Percentiles rank a stretch among this genome's conserved stretches.
phyloP scores from a whole-genome alignment of 192 early-diverging fungal genomes.

The Oehlia diaphana region DNA sequence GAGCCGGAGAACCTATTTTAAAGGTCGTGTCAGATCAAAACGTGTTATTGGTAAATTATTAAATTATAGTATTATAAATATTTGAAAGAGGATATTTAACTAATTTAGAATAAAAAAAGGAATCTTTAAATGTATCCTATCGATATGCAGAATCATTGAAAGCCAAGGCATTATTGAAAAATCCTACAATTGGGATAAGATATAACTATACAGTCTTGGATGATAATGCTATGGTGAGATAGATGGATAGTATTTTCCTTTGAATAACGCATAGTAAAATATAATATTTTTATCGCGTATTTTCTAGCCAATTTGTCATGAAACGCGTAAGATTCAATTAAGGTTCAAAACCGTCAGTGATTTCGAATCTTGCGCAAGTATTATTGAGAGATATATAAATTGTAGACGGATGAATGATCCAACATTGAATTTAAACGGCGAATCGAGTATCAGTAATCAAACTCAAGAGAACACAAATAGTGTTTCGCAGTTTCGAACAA shows the following conservation, averaged over 20 bases:
- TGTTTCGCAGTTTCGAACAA: background rate
- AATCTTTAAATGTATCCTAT: constrained; percentile 9
- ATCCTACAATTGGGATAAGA: constrained; percentile 10
- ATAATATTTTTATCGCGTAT: background rate
- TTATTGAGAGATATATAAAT: constrained; percentile 2
- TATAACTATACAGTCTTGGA: background rate
- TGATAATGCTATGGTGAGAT: background rate
- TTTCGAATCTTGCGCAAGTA: constrained; percentile 1
- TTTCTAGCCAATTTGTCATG: background rate
- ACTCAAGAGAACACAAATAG: background rate
- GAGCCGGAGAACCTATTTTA: background rate
- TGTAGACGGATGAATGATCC: background rate
- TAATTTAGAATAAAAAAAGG: background rate
- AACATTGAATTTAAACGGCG: background rate
- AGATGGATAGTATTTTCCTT: background rate
- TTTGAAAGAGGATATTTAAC: background rate
- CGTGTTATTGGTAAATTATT: background rate
- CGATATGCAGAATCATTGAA: background rate
- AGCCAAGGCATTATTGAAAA: constrained; percentile 4
- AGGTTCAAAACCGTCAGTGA: background rate
- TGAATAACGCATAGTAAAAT: background rate
- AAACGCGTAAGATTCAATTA: constrained; percentile 6
- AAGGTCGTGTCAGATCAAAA: constrained; percentile 1
- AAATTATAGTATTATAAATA: background rate
- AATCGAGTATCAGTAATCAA: background rate